phyloP scores from a whole-genome alignment of 768 basidiomycete genomes.

The Amanita molliuscula region DNA sequence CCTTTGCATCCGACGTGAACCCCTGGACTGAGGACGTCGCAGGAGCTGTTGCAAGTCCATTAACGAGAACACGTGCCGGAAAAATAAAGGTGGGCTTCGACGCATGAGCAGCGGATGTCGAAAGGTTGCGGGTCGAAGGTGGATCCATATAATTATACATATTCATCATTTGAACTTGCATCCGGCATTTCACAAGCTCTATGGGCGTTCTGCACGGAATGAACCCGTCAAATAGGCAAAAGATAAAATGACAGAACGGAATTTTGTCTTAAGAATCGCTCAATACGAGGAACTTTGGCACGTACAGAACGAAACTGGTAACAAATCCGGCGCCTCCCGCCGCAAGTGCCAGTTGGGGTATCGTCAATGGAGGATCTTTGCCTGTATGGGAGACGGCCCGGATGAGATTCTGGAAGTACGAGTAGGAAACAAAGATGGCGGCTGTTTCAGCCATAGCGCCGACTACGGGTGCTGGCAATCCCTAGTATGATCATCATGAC shows the following conservation, averaged over 20 bases:
- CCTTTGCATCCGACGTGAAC: constrained; percentile 11
- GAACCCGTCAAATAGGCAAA: constrained; percentile 1
- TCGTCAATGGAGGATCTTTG: constrained; percentile 31
- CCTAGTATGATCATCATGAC: constrained; percentile 35
- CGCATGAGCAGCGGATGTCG: constrained; percentile 7
- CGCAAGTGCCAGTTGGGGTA: constrained; percentile 67
- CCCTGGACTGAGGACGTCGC: constrained; percentile 8
- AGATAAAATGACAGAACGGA: neutral
- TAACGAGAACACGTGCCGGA: neutral
- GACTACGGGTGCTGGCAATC: constrained; percentile 81
- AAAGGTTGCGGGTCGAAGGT: constrained; percentile 12
- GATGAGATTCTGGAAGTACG: constrained; percentile 57
- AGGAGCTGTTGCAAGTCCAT: neutral
- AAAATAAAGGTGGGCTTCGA: constrained; percentile 8
- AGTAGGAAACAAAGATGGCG: constrained; percentile 77
- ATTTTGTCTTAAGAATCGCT: neutral
- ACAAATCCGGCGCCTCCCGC: constrained; percentile 82
- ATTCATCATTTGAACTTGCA: constrained; percentile 90
- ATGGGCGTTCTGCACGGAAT: constrained; percentile 63
- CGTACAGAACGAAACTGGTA: constrained; percentile 82
- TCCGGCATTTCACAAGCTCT: constrained; percentile 93
- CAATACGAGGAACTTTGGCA: constrained; percentile 9
- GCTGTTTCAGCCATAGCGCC: constrained; percentile 94
- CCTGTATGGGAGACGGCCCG: constrained; percentile 22
- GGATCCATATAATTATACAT: constrained; percentile 11